Conservation (phyloP, 345 rosid species). For the Clausena lansium region DNA sequence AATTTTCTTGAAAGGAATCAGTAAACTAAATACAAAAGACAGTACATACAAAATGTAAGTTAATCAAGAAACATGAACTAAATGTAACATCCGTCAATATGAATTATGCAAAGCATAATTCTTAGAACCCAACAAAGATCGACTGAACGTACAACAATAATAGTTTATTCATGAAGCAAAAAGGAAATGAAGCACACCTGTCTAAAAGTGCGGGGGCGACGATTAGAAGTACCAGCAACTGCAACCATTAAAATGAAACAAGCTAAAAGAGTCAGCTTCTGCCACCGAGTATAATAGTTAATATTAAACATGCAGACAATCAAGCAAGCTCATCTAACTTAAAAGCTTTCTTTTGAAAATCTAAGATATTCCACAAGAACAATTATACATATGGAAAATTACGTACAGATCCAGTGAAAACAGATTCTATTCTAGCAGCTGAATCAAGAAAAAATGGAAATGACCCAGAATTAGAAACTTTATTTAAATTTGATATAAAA, state of each 20-base stretch:
- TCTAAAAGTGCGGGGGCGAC: conserved; percentile 88
- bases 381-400: too few relatives aligned
- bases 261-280: neutral
- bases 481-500: conserved; percentile 1
- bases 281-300: neutral
- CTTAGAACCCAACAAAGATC: neutral
- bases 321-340: neutral
- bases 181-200: conserved; percentile 36
- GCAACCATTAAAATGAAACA: conserved; percentile 24
- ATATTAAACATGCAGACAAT: neutral
- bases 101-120: neutral
- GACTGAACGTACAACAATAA: neutral
- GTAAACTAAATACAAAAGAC: neutral
- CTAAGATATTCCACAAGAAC: neutral
- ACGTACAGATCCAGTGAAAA: neutral
- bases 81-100: neutral
- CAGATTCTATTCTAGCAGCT: neutral
- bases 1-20: neutral
- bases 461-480: neutral
- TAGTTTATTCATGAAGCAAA: neutral
- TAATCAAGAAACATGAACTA: neutral
- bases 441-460: conserved; percentile 1
- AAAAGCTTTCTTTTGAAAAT: neutral
- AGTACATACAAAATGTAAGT: neutral
- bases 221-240: conserved; percentile 86